Evolutionary conservation across 2,329 filamentous ascomycete genomes (phyloP).

Genomic region (Ophiosphaerella korrae): DNA sequence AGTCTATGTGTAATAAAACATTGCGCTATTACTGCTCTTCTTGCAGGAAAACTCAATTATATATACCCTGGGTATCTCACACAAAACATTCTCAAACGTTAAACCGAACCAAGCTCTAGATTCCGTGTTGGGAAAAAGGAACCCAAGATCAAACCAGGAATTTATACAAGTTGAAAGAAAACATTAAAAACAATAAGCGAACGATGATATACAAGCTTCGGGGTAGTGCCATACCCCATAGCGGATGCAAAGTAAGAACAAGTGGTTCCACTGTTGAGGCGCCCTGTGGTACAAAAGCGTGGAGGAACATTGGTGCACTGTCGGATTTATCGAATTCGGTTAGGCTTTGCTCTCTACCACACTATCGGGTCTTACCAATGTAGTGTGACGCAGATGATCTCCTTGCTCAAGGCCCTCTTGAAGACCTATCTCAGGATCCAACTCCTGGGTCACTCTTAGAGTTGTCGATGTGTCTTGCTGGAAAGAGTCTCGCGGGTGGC

Average conservation of each 20-base stretch:
- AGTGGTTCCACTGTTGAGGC: constrained; percentile 1
- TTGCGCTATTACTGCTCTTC: neutral
- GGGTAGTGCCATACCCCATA: neutral
- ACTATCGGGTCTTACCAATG: constrained; percentile 1
- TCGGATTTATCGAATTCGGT: neutral
- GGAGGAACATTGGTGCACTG: neutral
- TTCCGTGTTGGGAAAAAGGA: too few species aligned
- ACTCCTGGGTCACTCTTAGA: constrained; percentile 9
- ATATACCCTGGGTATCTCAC: neutral
- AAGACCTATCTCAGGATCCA: constrained; percentile 11
- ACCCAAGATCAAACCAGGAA: too few species aligned
- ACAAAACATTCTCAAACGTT: too few species aligned
- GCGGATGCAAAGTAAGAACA: neutral
- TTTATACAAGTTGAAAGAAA: neutral
- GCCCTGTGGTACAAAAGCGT: neutral
- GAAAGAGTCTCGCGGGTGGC: neutral
- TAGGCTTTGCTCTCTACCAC: neutral
- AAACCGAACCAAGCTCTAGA: too few species aligned
- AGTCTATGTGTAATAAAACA: too few species aligned
- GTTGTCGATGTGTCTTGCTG: constrained; percentile 11
- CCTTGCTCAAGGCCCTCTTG: constrained; percentile 11
- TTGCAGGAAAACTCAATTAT: neutral
- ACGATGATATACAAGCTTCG: neutral
- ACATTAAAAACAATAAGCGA: neutral
- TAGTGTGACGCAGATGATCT: constrained; percentile 1